phyloP scores from a whole-genome alignment of 2,329 filamentous ascomycete species.

The Didymella lethalis region DNA sequence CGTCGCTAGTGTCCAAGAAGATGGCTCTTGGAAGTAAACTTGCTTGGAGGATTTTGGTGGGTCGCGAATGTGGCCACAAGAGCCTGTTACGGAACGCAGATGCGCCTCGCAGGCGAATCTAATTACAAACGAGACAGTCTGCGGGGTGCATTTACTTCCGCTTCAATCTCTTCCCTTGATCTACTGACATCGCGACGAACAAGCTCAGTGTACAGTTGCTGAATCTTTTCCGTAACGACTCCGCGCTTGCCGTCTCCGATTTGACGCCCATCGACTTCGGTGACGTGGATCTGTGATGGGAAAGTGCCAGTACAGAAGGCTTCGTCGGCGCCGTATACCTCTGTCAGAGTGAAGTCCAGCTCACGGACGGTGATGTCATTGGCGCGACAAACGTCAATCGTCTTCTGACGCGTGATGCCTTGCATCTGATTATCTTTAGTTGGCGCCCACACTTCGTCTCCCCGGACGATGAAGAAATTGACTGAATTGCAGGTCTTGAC shows the following conservation, averaged over 20 bases:
- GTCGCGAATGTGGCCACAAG: neutral
- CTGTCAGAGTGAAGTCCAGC: constrained; percentile 1
- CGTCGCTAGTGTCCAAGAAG: neutral
- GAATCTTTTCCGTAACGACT: neutral
- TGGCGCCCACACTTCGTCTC: constrained; percentile 5
- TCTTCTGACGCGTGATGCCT: constrained; percentile 9
- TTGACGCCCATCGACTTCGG: constrained; percentile 4
- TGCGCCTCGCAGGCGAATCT: neutral
- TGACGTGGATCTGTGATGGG: constrained; percentile 4
- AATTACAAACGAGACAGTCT: neutral
- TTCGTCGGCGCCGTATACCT: constrained; percentile 3
- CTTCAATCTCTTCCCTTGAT: neutral
- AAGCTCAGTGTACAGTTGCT: constrained; percentile 1
- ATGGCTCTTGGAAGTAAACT: neutral
- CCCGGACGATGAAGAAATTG: constrained; percentile 11
- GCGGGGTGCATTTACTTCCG: neutral
- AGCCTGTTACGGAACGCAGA: no score
- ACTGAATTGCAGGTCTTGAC: constrained; percentile 9
- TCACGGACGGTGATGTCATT: constrained; percentile 1
- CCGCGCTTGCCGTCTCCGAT: constrained; percentile 9
- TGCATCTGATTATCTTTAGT: constrained; percentile 10
- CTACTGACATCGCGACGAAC: neutral
- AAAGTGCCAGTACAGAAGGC: constrained; percentile 6
- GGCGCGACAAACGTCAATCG: constrained; percentile 1
- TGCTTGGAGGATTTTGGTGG: neutral